Base-by-base conservation (phyloP, 1,284 basidiomycete species). In the Amylostereum areolatum region DNA sequence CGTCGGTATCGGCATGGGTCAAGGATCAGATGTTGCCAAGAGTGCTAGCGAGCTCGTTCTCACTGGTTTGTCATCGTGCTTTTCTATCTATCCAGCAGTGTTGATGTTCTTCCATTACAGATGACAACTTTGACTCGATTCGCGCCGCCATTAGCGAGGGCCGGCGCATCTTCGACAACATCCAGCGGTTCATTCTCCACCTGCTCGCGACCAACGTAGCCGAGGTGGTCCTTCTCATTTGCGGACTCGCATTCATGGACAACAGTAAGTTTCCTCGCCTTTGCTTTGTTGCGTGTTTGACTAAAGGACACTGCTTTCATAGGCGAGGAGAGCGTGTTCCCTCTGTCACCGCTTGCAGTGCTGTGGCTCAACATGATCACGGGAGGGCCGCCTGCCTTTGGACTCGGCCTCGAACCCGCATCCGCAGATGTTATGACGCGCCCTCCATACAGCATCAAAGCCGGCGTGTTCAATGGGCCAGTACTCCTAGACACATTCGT, bases 101-200 rank as follows among this genome's bases (percentile, higher is more conserved):
- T n/a, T 35, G 9, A 35, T 9, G 9, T 18, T 18, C 18, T 18
- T 18, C 18, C 9, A 12, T 18, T 39, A 25, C 12, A 39, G 37
- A 86, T 60, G 83, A 88, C 68, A 85, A 88, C 67, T 88, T 88
- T 62, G 78, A 81, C 37, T 81, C 80, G 25, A 86, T 87, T 57
- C 77, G 77, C 24, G 75, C 78, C 49, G 85, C 84, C 8, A 77
- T 88, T 55, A 69, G 75, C 52, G 82, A 86, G 60, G 85, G 85
- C 27, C 76, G 84, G 11, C 63, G 67, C 34, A 62, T 71, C 4
- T 74, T 73, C 59, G 66, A 66, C 45, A 74, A 75, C 54, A 73
- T 75, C 47, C 69, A 73, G 54, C 62, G 68, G 28, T 73, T 75
- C 53, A 63, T 74, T 45, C 56, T 73, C 27, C 76, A 78, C 57